Percentiles rank a stretch among this genome's conserved stretches.
Evolutionary conservation across 106 monocot genomes (phyloP).

Genomic region (Gastrodia elata): DNA sequence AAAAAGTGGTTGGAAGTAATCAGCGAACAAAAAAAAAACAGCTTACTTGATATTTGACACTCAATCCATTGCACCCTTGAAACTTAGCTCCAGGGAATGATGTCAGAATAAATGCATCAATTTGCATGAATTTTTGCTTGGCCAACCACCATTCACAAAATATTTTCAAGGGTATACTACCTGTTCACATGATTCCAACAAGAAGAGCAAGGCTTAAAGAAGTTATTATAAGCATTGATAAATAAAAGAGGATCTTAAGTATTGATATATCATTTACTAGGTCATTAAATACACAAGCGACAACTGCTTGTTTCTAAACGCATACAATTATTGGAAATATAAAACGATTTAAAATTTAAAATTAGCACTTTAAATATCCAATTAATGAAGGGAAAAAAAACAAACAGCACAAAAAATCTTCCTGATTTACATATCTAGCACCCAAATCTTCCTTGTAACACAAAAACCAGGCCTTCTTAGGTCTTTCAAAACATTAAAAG

Average conservation of each 20-base stretch:
- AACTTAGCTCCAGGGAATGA: conserved; percentile 83
- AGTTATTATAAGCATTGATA: neutral
- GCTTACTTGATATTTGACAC: conserved; percentile 71
- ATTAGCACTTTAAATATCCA: neutral
- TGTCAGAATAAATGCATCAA: conserved; percentile 59
- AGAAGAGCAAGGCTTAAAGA: neutral
- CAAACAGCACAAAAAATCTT: neutral
- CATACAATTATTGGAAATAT: neutral
- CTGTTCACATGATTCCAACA: conserved; percentile 19
- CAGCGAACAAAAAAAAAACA: neutral
- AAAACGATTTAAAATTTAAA: neutral
- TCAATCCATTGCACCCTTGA: conserved; percentile 76
- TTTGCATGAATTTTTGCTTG: conserved; percentile 57
- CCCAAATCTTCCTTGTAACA: too few relatives aligned
- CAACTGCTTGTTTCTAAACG: neutral
- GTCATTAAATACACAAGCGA: neutral
- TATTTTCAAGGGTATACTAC: conserved; percentile 83
- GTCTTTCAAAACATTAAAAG: too few relatives aligned
- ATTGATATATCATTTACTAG: neutral
- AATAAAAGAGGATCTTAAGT: neutral
- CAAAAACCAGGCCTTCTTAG: too few relatives aligned
- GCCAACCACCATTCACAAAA: conserved; percentile 91
- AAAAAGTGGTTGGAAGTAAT: too few relatives aligned
- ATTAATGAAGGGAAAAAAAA: conserved; percentile 1
- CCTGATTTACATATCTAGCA: too few relatives aligned